Evolutionary conservation across 2,329 filamentous ascomycete genomes (phyloP).

Genomic region (Fusarium scirpi): DNA sequence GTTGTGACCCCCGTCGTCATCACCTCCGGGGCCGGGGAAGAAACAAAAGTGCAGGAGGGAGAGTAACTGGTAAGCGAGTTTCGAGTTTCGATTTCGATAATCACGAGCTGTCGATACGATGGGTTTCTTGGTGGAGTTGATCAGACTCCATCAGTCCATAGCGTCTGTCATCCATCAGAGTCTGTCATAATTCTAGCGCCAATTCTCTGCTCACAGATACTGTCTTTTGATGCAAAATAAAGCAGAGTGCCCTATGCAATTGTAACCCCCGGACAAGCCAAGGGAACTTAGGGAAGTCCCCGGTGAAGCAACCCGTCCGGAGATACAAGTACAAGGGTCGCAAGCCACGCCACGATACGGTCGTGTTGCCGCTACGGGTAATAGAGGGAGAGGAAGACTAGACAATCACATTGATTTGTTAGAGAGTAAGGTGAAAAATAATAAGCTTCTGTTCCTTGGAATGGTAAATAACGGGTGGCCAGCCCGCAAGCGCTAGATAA

Average conservation of each 20-base stretch:
- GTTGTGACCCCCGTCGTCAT: slow-evolving; percentile 41
- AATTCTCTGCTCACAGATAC: background rate
- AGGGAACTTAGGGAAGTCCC: slow-evolving; percentile 37
- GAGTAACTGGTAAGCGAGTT: slow-evolving; percentile 10
- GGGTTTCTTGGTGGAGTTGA: slow-evolving; percentile 9
- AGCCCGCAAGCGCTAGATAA: slow-evolving; percentile 42
- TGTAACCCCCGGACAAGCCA: slow-evolving; percentile 40
- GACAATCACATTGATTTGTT: background rate
- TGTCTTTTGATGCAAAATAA: slow-evolving; percentile 31
- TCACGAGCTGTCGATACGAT: slow-evolving; percentile 12
- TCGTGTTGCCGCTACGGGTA: slow-evolving; percentile 28
- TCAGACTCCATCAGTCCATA: slow-evolving; percentile 9
- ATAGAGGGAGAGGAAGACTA: background rate
- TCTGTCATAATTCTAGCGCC: background rate
- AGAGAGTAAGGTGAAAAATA: background rate
- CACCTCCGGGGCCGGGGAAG: slow-evolving; percentile 38
- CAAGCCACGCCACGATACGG: slow-evolving; percentile 19
- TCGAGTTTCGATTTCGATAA: background rate
- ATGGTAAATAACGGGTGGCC: slow-evolving; percentile 43
- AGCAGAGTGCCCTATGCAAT: slow-evolving; percentile 33
- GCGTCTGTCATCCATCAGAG: background rate
- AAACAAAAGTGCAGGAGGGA: slow-evolving; percentile 1
- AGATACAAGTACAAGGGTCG: slow-evolving; percentile 35
- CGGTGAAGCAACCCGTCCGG: slow-evolving; percentile 40
- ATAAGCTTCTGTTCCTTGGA: slow-evolving; percentile 30